A percentile compares a stretch with the other conserved stretches of the same genome.
Conservation (phyloP, 1,139 yeast species). For the Suhomyces panamericanus region DNA sequence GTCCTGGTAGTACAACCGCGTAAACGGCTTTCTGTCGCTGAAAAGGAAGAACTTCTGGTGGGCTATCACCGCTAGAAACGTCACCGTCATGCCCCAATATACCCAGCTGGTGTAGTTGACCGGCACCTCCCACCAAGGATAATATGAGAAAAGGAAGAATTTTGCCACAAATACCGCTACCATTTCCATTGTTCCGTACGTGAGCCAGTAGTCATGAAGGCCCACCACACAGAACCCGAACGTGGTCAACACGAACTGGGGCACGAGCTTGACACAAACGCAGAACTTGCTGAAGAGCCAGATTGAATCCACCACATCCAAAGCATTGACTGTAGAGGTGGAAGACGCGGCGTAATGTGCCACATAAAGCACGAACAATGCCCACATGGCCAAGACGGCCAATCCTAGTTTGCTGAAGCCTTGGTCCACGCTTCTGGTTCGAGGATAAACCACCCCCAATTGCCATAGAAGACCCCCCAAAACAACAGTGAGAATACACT, state of each 20-base stretch:
- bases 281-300: constrained; percentile 28
- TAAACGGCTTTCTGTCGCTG: constrained; percentile 4
- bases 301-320: constrained; percentile 31
- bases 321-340: constrained; percentile 2
- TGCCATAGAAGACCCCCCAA: constrained; percentile 18
- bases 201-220: constrained; percentile 15
- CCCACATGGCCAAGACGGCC: background rate
- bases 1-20: constrained; percentile 3
- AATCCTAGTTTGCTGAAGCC: constrained; percentile 20
- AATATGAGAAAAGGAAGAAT: constrained; percentile 3
- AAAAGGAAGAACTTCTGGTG: constrained; percentile 4
- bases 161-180: constrained; percentile 11
- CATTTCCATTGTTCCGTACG: constrained; percentile 13
- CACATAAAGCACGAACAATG: background rate
- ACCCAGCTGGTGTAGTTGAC: constrained; percentile 28
- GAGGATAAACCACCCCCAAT: constrained; percentile 16
- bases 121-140: constrained; percentile 27
- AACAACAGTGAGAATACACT: constrained; percentile 16
- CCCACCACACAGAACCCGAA: constrained; percentile 21
- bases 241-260: constrained; percentile 35
- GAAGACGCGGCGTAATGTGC: background rate
- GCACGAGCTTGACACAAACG: constrained; percentile 20
- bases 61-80: background rate
- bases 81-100: constrained; percentile 8
- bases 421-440: constrained; percentile 27